Percentiles rank a stretch among this genome's conserved stretches.
Conservation (phyloP, 352 stramenopile species). For the Phytophthora pinifolia region DNA sequence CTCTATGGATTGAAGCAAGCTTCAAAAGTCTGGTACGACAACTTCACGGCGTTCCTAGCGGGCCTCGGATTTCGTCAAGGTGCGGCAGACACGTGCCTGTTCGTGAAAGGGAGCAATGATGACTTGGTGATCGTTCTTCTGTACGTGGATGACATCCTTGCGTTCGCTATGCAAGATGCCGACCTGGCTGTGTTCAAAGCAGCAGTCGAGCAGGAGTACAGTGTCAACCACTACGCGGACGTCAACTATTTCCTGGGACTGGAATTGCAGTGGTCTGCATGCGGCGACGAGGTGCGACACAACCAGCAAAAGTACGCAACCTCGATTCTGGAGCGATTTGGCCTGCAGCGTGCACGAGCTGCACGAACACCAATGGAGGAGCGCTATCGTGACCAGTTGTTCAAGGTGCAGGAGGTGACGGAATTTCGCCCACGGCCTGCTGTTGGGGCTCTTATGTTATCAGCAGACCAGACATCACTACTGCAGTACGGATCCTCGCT, state of each 20-base stretch:
- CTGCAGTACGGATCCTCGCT: too few species aligned
- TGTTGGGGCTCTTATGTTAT: too few species aligned
- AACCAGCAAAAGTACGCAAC: conserved; percentile 10
- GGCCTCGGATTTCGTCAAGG: conserved; percentile 6
- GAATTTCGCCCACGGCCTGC: conserved; percentile 4
- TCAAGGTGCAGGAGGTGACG: background rate
- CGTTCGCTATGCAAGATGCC: conserved; percentile 9
- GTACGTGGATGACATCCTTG: conserved; percentile 34
- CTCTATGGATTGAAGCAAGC: conserved; percentile 38
- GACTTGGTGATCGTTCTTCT: conserved; percentile 22
- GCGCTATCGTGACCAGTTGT: conserved; percentile 8
- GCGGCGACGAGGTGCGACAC: conserved; percentile 3
- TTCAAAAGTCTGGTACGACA: conserved; percentile 27
- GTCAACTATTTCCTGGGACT: conserved; percentile 11
- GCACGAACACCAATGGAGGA: conserved; percentile 12
- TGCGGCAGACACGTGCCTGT: conserved; percentile 28
- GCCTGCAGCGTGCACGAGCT: background rate
- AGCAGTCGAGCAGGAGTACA: conserved; percentile 1
- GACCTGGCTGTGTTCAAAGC: conserved; percentile 9
- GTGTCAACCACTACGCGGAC: conserved; percentile 7
- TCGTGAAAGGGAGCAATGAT: conserved; percentile 2
- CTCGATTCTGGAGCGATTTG: conserved; percentile 12
- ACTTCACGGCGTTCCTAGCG: conserved; percentile 10
- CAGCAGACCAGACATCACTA: too few species aligned
- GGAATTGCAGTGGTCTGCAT: conserved; percentile 15